Evolutionary conservation across 1,284 basidiomycete genomes (phyloP).

Genomic region (Ganoderma leucocontextum): DNA sequence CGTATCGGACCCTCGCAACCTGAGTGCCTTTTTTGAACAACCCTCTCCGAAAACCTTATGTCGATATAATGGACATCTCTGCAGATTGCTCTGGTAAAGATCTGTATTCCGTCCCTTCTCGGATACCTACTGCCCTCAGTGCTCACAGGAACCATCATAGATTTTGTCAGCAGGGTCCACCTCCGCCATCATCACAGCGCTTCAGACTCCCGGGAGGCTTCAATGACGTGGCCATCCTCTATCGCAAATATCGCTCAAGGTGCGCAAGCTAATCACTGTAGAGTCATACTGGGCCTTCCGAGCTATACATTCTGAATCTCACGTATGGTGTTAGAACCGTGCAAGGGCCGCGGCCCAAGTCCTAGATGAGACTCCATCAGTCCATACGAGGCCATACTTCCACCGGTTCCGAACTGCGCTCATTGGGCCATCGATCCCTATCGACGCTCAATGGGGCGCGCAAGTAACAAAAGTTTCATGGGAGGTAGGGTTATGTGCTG

Average conservation of each 20-base stretch:
- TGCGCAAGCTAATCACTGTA: not conserved
- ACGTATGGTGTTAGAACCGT: conserved; percentile 16
- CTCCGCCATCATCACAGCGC: not conserved
- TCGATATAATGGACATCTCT: not conserved
- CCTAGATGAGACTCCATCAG: conserved; percentile 18
- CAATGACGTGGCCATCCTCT: not conserved
- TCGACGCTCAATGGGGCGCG: conserved; percentile 23
- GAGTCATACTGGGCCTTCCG: not conserved
- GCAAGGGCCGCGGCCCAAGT: conserved; percentile 20
- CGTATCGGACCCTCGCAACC: not conserved
- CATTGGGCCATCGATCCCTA: conserved; percentile 12
- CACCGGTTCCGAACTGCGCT: conserved; percentile 26
- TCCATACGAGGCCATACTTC: not conserved
- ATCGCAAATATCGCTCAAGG: conserved; percentile 11
- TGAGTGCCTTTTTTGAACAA: not conserved
- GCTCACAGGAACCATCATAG: not conserved
- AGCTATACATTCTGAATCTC: not conserved
- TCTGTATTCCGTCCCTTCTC: not conserved
- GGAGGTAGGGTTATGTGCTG: conserved; percentile 13
- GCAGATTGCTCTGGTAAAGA: not conserved
- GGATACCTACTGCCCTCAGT: not conserved
- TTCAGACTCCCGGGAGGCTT: not conserved
- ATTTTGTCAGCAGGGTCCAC: not conserved
- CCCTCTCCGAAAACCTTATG: not conserved
- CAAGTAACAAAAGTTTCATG: conserved; percentile 13